Percentiles rank a stretch among this genome's conserved stretches.
These are phyloP conservation scores for Sinapis alba DNA, from an alignment of 441 rosid genomes.

Conservation along the genomic window DNA sequence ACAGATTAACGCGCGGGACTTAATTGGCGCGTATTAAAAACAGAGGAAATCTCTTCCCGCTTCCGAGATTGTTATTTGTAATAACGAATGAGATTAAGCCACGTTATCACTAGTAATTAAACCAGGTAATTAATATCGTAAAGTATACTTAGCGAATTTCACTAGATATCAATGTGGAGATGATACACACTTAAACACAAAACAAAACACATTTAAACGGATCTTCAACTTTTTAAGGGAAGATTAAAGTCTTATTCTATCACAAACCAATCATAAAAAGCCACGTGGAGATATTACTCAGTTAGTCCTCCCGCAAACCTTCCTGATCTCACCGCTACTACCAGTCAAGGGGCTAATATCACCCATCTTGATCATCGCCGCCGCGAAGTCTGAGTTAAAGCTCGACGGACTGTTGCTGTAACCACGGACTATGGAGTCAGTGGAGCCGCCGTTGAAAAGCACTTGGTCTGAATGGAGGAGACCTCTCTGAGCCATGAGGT, in stretches of 20 bases:
- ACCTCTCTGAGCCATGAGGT: constrained; percentile 60
- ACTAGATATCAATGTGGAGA: constrained; percentile 19
- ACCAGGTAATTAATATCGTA: neutral
- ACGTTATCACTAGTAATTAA: neutral
- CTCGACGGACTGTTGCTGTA: constrained; percentile 48
- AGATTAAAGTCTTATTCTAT: constrained; percentile 23
- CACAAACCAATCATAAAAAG: neutral
- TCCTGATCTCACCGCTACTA: constrained; percentile 71
- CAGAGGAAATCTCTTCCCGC: constrained; percentile 26
- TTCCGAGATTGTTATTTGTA: neutral
- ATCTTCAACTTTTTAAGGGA: constrained; percentile 7
- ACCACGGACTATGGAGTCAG: constrained; percentile 61
- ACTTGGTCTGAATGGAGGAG: constrained; percentile 85
- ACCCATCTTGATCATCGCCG: constrained; percentile 91
- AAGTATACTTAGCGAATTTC: neutral
- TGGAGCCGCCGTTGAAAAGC: constrained; percentile 72
- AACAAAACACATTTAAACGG: neutral
- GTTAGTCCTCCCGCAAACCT: constrained; percentile 62
- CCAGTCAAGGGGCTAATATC: constrained; percentile 86
- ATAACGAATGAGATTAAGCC: neutral
- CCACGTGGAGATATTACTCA: constrained; percentile 27
- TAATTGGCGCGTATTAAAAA: constrained; percentile 28
- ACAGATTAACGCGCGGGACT: constrained; percentile 27
- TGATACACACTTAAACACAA: constrained; percentile 33
- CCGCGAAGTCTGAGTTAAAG: constrained; percentile 61